These are phyloP conservation scores for Phytophthora tubulina DNA, from an alignment of 352 stramenopile species.

Conservation along the genomic window DNA sequence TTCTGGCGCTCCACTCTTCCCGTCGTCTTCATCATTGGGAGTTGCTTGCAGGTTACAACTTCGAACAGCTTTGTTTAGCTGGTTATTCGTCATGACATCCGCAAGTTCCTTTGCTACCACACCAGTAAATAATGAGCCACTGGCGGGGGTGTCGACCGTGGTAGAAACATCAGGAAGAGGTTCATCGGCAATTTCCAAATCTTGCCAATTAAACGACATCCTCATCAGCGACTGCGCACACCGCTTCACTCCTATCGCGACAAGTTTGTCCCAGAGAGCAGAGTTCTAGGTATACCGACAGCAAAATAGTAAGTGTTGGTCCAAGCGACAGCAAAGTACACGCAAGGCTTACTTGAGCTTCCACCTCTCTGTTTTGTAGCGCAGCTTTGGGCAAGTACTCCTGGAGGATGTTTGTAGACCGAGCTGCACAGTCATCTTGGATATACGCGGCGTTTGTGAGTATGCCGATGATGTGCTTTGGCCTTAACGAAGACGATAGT, in stretches of 20 bases:
- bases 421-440: conserved; percentile 65
- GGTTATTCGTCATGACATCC: conserved; percentile 54
- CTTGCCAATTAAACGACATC: conserved; percentile 75
- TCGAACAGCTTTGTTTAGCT: conserved; percentile 65
- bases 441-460: conserved; percentile 80
- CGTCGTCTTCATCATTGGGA: conserved; percentile 8
- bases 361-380: conserved; percentile 54
- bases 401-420: conserved; percentile 61
- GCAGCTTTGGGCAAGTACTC: conserved; percentile 63
- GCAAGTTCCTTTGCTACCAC: conserved; percentile 63
- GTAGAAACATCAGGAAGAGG: conserved; percentile 47
- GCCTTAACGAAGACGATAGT: conserved; percentile 61
- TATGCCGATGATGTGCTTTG: conserved; percentile 75
- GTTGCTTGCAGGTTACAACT: conserved; percentile 30
- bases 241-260: conserved; percentile 62
- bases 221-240: conserved; percentile 72
- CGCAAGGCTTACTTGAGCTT: conserved; percentile 45
- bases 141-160: conserved; percentile 16
- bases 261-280: conserved; percentile 58
- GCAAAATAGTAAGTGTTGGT: neutral
- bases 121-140: conserved; percentile 56
- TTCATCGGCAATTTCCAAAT: conserved; percentile 71
- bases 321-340: neutral
- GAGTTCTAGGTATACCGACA: conserved; percentile 45
- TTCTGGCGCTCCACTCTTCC: conserved; percentile 27